Evolutionary conservation across 257 asterid genomes (phyloP).

Genomic region (Echium plantagineum): DNA sequence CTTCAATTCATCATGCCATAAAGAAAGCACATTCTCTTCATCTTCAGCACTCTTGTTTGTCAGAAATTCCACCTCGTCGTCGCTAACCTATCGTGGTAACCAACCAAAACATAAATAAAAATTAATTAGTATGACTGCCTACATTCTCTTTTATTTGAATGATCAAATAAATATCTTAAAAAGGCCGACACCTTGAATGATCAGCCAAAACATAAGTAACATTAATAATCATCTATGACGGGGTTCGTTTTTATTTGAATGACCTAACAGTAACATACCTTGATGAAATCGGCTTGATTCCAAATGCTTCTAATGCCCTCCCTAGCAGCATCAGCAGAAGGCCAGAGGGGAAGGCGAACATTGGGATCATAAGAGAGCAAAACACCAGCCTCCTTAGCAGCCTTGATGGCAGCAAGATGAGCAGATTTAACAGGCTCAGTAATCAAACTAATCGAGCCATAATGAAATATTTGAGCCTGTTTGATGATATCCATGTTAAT

Average conservation of each 20-base stretch:
- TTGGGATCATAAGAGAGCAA: conserved; percentile 38
- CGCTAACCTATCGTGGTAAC: conserved; percentile 16
- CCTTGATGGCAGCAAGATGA: conserved; percentile 36
- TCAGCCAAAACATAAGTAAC: no score
- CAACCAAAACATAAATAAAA: background rate
- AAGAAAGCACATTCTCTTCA: conserved; percentile 17
- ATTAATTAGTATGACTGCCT: no score
- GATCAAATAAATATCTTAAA: no score
- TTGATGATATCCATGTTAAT: conserved; percentile 19
- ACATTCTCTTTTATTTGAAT: no score
- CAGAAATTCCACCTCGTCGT: conserved; percentile 31
- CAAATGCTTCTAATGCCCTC: conserved; percentile 30
- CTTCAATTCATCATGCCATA: conserved; percentile 31
- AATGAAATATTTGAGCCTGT: conserved; percentile 29
- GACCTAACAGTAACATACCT: conserved; percentile 8
- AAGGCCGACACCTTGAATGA: no score
- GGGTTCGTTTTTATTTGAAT: no score
- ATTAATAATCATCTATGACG: no score
- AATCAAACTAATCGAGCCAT: conserved; percentile 40
- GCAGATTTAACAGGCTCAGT: conserved; percentile 33
- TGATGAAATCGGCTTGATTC: conserved; percentile 39
- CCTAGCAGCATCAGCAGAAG: conserved; percentile 29
- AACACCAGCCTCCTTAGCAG: conserved; percentile 32
- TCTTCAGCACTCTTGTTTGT: conserved; percentile 20
- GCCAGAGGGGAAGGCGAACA: conserved; percentile 43